Evolutionary conservation across 73 alveolate species (phyloP).

Genomic region (Blepharisma stoltei): DNA sequence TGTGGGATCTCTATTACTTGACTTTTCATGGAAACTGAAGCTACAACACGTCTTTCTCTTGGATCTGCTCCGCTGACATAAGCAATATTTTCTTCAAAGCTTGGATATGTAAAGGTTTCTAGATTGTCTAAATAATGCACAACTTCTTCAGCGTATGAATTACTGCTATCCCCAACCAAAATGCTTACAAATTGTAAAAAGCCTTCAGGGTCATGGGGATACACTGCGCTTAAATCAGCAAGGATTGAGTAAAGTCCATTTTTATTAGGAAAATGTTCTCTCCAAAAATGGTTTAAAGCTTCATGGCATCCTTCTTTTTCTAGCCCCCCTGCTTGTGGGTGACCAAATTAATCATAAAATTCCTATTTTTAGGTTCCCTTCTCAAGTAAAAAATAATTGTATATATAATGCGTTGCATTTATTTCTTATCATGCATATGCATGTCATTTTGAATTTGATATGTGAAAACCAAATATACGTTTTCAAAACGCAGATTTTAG

Average conservation of each 20-base stretch:
- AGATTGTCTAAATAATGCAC: neutral
- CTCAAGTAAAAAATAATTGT: too few species aligned
- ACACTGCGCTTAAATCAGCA: neutral
- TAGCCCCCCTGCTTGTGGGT: too few species aligned
- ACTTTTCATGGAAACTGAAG: neutral
- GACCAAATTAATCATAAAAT: too few species aligned
- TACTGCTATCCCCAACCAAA: slow-evolving; percentile 6
- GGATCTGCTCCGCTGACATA: neutral
- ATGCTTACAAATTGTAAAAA: neutral
- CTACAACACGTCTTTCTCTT: neutral
- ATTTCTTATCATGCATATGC: too few species aligned
- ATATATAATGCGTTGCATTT: too few species aligned
- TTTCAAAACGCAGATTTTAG: too few species aligned
- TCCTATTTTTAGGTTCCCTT: too few species aligned
- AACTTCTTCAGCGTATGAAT: neutral
- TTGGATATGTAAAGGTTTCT: neutral
- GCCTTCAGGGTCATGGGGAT: slow-evolving; percentile 9
- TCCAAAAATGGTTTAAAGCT: slow-evolving; percentile 13
- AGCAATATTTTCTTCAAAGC: neutral
- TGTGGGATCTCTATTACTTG: neutral
- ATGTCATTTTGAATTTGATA: too few species aligned
- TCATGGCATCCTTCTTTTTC: neutral
- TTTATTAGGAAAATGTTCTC: neutral
- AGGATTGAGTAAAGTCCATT: slow-evolving; percentile 6
- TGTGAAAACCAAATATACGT: too few species aligned